Evolutionary conservation across 305 asterid genomes (phyloP).

Genomic region (Solanum chacoense): DNA sequence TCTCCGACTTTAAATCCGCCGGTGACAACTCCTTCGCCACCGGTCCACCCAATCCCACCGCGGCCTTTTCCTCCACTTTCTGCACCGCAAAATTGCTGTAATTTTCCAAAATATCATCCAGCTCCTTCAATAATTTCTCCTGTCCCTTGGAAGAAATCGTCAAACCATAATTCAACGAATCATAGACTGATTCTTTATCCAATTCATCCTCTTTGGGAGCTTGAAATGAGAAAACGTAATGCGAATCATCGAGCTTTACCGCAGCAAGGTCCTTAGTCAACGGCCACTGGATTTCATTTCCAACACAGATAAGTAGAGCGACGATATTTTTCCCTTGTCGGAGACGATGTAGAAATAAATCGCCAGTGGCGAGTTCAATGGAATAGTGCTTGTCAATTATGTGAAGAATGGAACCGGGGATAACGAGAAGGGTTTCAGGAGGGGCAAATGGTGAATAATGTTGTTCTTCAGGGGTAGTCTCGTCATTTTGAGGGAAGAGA

Average conservation of each 20-base stretch:
- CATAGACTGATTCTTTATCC: constrained; percentile 15
- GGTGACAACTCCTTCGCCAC: constrained; percentile 37
- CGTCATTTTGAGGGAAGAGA: background rate
- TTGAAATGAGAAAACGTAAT: background rate
- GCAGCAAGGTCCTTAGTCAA: constrained; percentile 65
- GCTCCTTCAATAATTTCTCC: constrained; percentile 43
- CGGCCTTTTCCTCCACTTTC: constrained; percentile 46
- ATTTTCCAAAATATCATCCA: constrained; percentile 52
- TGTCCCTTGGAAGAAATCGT: constrained; percentile 59
- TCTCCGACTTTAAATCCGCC: constrained; percentile 39
- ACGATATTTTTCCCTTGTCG: background rate
- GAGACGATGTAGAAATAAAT: background rate
- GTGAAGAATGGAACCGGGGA: constrained; percentile 73
- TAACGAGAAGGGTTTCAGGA: constrained; percentile 26
- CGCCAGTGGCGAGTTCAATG: background rate
- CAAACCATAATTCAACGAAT: constrained; percentile 59
- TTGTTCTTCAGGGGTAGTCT: background rate
- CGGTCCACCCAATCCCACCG: constrained; percentile 30
- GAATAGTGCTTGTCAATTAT: constrained; percentile 48
- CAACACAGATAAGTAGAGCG: constrained; percentile 62
- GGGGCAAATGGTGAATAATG: constrained; percentile 40
- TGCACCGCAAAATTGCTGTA: constrained; percentile 54
- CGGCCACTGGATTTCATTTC: constrained; percentile 70
- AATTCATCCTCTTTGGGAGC: background rate
- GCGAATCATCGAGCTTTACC: constrained; percentile 11